Evolutionary conservation across 192 early-diverging fungal species (phyloP).

Genomic region (Paraglomus brasilianum): DNA sequence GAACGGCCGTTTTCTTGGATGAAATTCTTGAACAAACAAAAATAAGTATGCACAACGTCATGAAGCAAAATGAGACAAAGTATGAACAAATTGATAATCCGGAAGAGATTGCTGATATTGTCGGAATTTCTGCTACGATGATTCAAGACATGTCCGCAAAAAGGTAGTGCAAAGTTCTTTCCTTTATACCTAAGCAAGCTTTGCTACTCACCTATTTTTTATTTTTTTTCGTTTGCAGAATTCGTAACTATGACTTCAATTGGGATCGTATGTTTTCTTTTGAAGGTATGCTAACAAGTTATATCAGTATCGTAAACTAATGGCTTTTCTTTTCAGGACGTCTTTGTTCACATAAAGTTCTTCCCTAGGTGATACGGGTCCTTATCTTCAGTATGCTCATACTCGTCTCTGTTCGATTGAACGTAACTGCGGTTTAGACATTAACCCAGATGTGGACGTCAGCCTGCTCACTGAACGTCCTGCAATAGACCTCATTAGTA

Average conservation of each 20-base stretch:
- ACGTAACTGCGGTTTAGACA: conserved; percentile 65
- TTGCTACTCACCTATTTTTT: not conserved
- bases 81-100: conserved; percentile 85
- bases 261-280: conserved; percentile 91
- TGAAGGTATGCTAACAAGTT: conserved; percentile 60
- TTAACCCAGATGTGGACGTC: conserved; percentile 68
- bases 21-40: conserved; percentile 88
- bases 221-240: conserved; percentile 49
- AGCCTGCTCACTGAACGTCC: conserved; percentile 65
- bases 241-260: conserved; percentile 95
- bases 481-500: conserved; percentile 70
- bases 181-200: not conserved
- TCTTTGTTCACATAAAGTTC: not conserved
- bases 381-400: conserved; percentile 98
- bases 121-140: conserved; percentile 92
- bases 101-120: conserved; percentile 73
- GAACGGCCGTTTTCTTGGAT: conserved; percentile 92
- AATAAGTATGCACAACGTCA: conserved; percentile 87
- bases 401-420: conserved; percentile 94
- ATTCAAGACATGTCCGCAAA: conserved; percentile 86
- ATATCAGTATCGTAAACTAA: not conserved
- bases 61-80: conserved; percentile 85
- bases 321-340: not conserved
- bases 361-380: conserved; percentile 77
- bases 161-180: conserved; percentile 17